These are phyloP conservation scores for Chimonanthus salicifolius DNA, from an alignment of 164 flowering plant species.

Conservation along the genomic window DNA sequence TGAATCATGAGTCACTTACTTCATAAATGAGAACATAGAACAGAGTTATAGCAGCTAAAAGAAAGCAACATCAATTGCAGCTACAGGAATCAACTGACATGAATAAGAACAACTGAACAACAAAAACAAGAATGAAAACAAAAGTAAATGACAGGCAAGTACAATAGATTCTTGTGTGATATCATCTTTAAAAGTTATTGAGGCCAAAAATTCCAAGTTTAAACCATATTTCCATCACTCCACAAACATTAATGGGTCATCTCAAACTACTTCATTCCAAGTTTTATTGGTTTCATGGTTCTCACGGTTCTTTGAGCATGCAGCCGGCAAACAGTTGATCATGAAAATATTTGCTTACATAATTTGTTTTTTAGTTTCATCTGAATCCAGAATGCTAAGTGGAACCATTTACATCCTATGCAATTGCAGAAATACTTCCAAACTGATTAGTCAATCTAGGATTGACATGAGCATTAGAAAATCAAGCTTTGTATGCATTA, in stretches of 20 bases:
- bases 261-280: too few species aligned
- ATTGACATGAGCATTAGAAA: neutral
- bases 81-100: slow-evolving; percentile 90
- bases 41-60: slow-evolving; percentile 57
- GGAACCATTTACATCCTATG: neutral
- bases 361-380: neutral
- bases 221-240: too few species aligned
- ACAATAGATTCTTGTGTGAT: neutral
- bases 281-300: too few species aligned
- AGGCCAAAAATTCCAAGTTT: neutral
- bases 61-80: slow-evolving; percentile 91
- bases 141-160: neutral
- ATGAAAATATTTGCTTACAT: too few species aligned
- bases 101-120: too few species aligned
- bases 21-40: slow-evolving; percentile 73
- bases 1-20: slow-evolving; percentile 29
- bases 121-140: neutral
- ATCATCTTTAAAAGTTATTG: neutral
- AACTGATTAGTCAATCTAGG: neutral
- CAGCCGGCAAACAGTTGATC: too few species aligned
- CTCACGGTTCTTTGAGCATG: too few species aligned
- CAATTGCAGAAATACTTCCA: neutral
- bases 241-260: too few species aligned
- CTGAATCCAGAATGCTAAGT: neutral
- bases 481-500: neutral